phyloP scores from a whole-genome alignment of 192 early-diverging fungal species.

The Dispira simplex region DNA sequence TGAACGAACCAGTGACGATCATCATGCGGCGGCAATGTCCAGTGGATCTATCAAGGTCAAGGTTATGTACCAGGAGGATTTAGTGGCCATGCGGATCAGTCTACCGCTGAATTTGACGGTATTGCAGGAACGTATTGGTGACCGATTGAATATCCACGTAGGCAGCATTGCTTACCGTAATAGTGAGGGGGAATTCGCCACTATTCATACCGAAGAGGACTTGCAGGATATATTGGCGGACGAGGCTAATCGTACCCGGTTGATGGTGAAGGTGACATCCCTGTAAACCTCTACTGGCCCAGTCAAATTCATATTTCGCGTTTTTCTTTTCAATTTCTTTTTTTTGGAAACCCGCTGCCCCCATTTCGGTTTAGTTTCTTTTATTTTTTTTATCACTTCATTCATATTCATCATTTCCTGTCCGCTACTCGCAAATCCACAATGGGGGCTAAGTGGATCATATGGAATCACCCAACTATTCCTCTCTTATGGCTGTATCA shows the following conservation, averaged over 20 bases:
- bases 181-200: not conserved
- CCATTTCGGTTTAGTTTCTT: too few species aligned
- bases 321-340: too few species aligned
- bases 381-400: too few species aligned
- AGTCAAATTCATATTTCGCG: too few species aligned
- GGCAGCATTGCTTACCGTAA: not conserved
- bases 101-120: conserved; percentile 32
- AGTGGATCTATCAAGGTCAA: conserved; percentile 43
- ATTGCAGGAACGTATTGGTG: conserved; percentile 41
- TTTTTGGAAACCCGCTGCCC: too few species aligned
- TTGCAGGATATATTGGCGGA: conserved; percentile 3
- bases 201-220: conserved; percentile 8
- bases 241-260: conserved; percentile 2
- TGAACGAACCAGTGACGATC: too few species aligned
- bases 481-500: too few species aligned
- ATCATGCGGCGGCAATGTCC: not conserved
- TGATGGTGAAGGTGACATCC: not conserved
- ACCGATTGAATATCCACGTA: conserved; percentile 25
- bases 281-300: conserved; percentile 1
- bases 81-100: conserved; percentile 55
- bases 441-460: too few species aligned
- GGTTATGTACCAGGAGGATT: conserved; percentile 48
- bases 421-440: too few species aligned
- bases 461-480: too few species aligned
- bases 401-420: too few species aligned